Evolutionary conservation across 768 basidiomycete genomes (phyloP).

Genomic region (Tricholoma furcatifolium): DNA sequence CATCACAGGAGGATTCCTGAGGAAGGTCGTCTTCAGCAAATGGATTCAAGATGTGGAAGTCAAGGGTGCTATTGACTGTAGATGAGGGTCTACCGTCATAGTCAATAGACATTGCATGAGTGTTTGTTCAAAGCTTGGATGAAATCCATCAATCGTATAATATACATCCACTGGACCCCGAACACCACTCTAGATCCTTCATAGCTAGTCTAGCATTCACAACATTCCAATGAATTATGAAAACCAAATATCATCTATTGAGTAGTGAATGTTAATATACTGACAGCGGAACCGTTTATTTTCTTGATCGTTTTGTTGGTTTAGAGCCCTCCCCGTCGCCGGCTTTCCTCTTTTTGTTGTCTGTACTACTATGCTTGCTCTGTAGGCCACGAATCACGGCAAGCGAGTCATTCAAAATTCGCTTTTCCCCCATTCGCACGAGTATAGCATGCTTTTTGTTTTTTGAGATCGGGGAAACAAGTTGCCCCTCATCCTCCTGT

Average conservation of each 20-base stretch:
- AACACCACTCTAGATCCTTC: constrained; percentile 4
- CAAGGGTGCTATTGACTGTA: constrained; percentile 11
- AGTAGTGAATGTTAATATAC: neutral
- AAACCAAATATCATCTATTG: no score
- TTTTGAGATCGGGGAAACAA: constrained; percentile 35
- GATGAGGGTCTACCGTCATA: constrained; percentile 9
- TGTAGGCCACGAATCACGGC: constrained; percentile 18
- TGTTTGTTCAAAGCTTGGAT: neutral
- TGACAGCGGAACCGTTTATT: neutral
- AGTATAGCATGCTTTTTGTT: constrained; percentile 63
- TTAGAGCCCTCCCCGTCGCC: constrained; percentile 1
- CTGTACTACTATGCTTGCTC: constrained; percentile 2
- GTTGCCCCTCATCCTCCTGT: constrained; percentile 51
- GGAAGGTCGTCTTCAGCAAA: constrained; percentile 11
- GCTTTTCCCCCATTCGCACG: constrained; percentile 81
- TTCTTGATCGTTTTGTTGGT: constrained; percentile 13
- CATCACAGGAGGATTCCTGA: neutral
- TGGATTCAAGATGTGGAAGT: constrained; percentile 10
- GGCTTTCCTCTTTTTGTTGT: constrained; percentile 16
- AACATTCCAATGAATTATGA: neutral
- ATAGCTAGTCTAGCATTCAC: neutral
- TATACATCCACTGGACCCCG: constrained; percentile 8
- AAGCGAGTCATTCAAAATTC: constrained; percentile 45
- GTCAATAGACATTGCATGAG: constrained; percentile 16
- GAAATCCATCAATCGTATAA: neutral